A percentile compares a stretch with the other conserved stretches of the same genome.
Conservation (phyloP, 2,329 filamentous ascomycete genomes). For the Diaporthe ilicicola region DNA sequence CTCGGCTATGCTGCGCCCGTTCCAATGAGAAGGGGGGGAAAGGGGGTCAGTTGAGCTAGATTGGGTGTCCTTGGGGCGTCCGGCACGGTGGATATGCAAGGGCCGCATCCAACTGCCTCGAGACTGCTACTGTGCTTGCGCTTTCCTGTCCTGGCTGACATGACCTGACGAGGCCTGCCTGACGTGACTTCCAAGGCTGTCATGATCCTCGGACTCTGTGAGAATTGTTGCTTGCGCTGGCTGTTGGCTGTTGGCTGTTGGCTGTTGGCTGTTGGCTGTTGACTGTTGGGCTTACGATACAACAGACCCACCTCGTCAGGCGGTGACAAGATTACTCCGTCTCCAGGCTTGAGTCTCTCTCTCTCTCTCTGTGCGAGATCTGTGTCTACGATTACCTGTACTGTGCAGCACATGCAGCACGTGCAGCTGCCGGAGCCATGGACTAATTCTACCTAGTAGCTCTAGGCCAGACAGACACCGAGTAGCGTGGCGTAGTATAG, state of each 20-base stretch:
- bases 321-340: neutral
- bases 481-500: neutral
- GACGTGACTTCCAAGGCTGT: neutral
- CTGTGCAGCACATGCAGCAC: neutral
- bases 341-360: too few relatives aligned
- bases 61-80: neutral
- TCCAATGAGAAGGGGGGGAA: constrained; percentile 15
- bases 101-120: neutral
- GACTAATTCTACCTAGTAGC: neutral
- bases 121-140: neutral
- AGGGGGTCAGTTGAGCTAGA: neutral
- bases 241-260: neutral
- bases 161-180: constrained; percentile 2
- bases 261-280: neutral
- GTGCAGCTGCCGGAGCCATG: neutral
- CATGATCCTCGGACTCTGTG: neutral
- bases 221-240: neutral
- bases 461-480: too few relatives aligned
- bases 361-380: too few relatives aligned
- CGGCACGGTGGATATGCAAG: neutral
- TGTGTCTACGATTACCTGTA: neutral
- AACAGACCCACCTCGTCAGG: neutral
- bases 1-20: constrained; percentile 7
- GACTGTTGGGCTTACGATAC: neutral
- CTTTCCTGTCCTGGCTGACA: neutral